phyloP scores from a whole-genome alignment of 2,329 filamentous ascomycete genomes.

The Aureobasidium zeae region DNA sequence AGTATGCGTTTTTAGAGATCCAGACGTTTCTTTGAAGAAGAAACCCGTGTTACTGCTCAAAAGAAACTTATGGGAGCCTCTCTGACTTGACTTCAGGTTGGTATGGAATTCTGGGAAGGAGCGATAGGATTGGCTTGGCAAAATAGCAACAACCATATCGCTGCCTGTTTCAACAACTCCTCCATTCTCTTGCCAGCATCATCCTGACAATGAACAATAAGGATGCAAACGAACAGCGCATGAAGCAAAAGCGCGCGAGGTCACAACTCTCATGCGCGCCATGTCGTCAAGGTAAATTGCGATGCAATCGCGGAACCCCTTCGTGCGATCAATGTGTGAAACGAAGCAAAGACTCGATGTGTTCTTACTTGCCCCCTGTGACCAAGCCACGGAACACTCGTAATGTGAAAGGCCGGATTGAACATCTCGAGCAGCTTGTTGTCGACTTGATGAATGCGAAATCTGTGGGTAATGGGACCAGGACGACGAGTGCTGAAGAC shows the following conservation, averaged over 20 bases:
- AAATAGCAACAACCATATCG: conserved; percentile 3
- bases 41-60: too few relatives aligned
- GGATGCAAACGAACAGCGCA: background rate
- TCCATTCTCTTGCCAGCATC: background rate
- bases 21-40: too few relatives aligned
- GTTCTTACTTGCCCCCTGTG: conserved; percentile 27
- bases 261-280: conserved; percentile 30
- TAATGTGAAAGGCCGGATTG: conserved; percentile 30
- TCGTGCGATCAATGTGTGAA: conserved; percentile 33
- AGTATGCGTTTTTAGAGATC: too few relatives aligned
- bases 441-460: conserved; percentile 29
- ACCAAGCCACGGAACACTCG: conserved; percentile 25
- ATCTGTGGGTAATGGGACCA: background rate
- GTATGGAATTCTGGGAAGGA: too few relatives aligned
- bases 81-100: background rate
- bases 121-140: background rate
- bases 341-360: conserved; percentile 24
- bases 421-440: conserved; percentile 28
- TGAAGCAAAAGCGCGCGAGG: conserved; percentile 30
- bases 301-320: conserved; percentile 29
- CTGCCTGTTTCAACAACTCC: background rate
- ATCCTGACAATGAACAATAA: background rate
- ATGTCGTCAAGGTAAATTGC: conserved; percentile 30
- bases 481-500: background rate
- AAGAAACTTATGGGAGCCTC: background rate